Percentiles rank a stretch among this genome's conserved stretches.
phyloP scores from a whole-genome alignment of 352 stramenopile genomes.

The Pythium scleroteichum region DNA sequence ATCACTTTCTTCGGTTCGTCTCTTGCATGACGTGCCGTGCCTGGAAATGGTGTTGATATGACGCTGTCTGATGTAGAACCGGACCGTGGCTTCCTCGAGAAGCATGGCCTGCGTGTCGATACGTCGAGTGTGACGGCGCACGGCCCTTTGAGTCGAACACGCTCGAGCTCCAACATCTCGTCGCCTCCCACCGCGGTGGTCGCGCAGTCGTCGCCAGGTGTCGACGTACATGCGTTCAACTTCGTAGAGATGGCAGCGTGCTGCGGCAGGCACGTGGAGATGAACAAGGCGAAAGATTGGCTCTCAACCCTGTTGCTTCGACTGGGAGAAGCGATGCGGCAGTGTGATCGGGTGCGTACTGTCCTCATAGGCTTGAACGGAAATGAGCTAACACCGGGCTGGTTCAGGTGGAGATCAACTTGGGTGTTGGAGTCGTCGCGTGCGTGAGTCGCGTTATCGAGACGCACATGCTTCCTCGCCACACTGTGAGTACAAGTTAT shows the following conservation, averaged over 20 bases:
- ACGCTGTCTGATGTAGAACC: slow-evolving; percentile 37
- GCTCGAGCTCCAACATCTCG: slow-evolving; percentile 1
- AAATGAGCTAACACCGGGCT: not conserved
- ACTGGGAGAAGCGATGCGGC: slow-evolving; percentile 57
- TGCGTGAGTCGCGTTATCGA: slow-evolving; percentile 53
- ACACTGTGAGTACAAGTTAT: slow-evolving; percentile 35
- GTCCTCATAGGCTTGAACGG: not conserved
- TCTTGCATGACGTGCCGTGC: not conserved
- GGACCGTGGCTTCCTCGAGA: slow-evolving; percentile 53
- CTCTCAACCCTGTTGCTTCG: slow-evolving; percentile 54
- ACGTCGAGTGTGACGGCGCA: not conserved
- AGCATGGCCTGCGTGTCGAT: slow-evolving; percentile 47
- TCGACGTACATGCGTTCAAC: slow-evolving; percentile 45
- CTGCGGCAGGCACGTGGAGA: slow-evolving; percentile 48
- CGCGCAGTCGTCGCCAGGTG: not conserved
- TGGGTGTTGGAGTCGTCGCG: slow-evolving; percentile 58
- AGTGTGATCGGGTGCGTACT: slow-evolving; percentile 41
- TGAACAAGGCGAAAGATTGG: slow-evolving; percentile 58
- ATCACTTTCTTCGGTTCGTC: slow-evolving; percentile 60
- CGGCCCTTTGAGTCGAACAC: not conserved
- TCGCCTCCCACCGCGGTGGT: not conserved
- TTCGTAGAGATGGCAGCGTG: slow-evolving; percentile 74
- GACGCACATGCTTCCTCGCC: slow-evolving; percentile 45
- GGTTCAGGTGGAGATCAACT: slow-evolving; percentile 61
- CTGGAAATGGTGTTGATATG: not conserved